A percentile compares a stretch with the other conserved stretches of the same genome.
Conservation (phyloP, 768 basidiomycete genomes). For the Saitozyma podzolica region DNA sequence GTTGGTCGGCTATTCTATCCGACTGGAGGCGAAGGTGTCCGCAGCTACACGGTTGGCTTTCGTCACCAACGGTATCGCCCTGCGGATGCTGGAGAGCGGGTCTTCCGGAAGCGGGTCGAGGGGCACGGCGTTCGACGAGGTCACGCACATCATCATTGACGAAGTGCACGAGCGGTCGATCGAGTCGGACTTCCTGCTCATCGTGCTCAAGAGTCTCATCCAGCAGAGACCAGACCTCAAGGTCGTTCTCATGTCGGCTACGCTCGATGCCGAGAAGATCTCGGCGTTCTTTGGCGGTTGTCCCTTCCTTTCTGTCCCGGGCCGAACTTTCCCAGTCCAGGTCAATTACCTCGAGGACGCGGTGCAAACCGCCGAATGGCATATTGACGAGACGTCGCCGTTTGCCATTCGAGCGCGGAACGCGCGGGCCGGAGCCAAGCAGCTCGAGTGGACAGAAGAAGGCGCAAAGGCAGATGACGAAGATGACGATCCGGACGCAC, state of each 20-base stretch:
- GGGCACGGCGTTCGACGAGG: slow-evolving; percentile 84
- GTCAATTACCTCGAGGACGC: slow-evolving; percentile 86
- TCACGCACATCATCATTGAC: slow-evolving; percentile 96
- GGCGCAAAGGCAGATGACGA: slow-evolving; percentile 59
- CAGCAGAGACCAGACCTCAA: slow-evolving; percentile 77
- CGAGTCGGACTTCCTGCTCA: slow-evolving; percentile 93
- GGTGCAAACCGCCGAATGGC: slow-evolving; percentile 76
- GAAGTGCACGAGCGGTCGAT: slow-evolving; percentile 97
- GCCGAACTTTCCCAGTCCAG: slow-evolving; percentile 90
- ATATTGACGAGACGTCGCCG: slow-evolving; percentile 73
- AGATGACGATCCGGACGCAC: slow-evolving; percentile 60
- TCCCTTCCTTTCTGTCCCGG: slow-evolving; percentile 82
- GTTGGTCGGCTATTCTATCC: slow-evolving; percentile 90
- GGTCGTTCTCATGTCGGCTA: slow-evolving; percentile 95
- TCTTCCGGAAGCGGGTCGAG: slow-evolving; percentile 64
- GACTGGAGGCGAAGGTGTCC: slow-evolving; percentile 82
- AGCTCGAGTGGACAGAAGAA: slow-evolving; percentile 80
- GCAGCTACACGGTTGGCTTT: slow-evolving; percentile 69
- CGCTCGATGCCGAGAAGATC: slow-evolving; percentile 70
- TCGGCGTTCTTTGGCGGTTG: slow-evolving; percentile 80
- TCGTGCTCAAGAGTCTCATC: slow-evolving; percentile 83
- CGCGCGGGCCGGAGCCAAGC: slow-evolving; percentile 55
- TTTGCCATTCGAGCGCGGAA: slow-evolving; percentile 61
- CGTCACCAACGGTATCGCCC: slow-evolving; percentile 90
- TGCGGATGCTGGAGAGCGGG: slow-evolving; percentile 93